phyloP scores from a whole-genome alignment of 1,284 basidiomycete genomes.

The Tilletia walkeri region DNA sequence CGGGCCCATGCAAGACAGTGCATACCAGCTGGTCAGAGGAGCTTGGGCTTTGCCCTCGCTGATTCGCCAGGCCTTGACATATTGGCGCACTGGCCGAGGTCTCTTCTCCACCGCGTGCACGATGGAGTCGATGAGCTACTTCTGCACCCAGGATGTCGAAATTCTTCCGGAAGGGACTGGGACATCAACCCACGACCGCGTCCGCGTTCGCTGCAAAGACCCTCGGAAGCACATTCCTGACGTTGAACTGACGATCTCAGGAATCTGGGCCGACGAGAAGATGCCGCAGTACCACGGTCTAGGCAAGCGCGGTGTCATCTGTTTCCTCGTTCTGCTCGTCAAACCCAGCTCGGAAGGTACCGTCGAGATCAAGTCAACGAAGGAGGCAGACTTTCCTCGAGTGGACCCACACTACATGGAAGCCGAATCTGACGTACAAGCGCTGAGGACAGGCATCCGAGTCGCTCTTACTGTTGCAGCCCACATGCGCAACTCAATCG shows the following conservation, averaged over 20 bases:
- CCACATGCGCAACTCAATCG: conserved; percentile 5
- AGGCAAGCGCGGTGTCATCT: conserved; percentile 9
- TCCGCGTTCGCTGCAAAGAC: conserved; percentile 20
- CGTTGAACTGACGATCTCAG: conserved; percentile 18
- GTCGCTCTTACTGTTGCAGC: conserved; percentile 10
- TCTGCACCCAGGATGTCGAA: conserved; percentile 19
- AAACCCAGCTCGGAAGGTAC: conserved; percentile 7
- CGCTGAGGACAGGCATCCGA: conserved; percentile 1
- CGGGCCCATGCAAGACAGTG: neutral
- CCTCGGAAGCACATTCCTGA: conserved; percentile 13
- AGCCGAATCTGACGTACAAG: conserved; percentile 3
- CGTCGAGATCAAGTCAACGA: neutral
- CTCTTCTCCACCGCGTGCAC: conserved; percentile 18
- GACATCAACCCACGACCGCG: neutral
- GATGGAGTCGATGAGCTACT: conserved; percentile 20
- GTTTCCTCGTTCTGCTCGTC: conserved; percentile 17
- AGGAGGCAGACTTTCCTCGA: conserved; percentile 10
- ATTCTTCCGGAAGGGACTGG: neutral
- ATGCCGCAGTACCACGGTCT: conserved; percentile 13
- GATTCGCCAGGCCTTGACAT: conserved; percentile 17
- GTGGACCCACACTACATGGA: conserved; percentile 19
- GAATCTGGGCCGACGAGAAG: conserved; percentile 12
- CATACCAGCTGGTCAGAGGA: neutral
- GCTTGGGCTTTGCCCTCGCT: conserved; percentile 1
- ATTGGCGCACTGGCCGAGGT: conserved; percentile 16